These are phyloP conservation scores for Kluyveromyces siamensis DNA, from an alignment of 805 yeast species.

Conservation along the genomic window DNA sequence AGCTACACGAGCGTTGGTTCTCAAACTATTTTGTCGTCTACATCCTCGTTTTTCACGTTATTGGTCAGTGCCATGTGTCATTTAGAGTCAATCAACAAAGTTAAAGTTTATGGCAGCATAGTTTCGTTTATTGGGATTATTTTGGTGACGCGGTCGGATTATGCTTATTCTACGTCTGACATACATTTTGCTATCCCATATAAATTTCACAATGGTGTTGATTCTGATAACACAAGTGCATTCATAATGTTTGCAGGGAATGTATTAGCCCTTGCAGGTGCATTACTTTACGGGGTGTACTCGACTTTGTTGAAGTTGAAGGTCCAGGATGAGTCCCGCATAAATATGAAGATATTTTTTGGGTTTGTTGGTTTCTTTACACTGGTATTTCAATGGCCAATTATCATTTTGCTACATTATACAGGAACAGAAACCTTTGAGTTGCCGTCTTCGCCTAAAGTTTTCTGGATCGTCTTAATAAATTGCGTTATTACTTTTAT, in stretches of 20 bases:
- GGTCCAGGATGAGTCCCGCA: conserved; percentile 62
- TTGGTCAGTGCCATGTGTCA: conserved; percentile 65
- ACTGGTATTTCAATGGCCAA: conserved; percentile 71
- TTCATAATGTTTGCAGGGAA: conserved; percentile 54
- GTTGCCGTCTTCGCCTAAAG: conserved; percentile 48
- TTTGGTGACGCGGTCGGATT: conserved; percentile 65
- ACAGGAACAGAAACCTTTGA: conserved; percentile 62
- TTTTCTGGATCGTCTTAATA: conserved; percentile 43
- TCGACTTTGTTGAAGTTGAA: conserved; percentile 72
- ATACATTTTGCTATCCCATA: conserved; percentile 7
- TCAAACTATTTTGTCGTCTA: conserved; percentile 86
- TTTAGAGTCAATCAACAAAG: conserved; percentile 56
- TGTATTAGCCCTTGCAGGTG: conserved; percentile 70
- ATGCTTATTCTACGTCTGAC: conserved; percentile 23
- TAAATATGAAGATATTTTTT: conserved; percentile 82
- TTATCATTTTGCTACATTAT: conserved; percentile 55
- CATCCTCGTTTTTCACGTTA: conserved; percentile 88
- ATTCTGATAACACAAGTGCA: conserved; percentile 20
- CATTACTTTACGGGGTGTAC: conserved; percentile 84
- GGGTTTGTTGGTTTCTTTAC: conserved; percentile 92
- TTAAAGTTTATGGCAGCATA: conserved; percentile 61
- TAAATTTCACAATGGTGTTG: conserved; percentile 11
- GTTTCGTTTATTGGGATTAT: conserved; percentile 72
- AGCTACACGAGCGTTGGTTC: conserved; percentile 88
- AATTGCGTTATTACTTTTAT: conserved; percentile 76